Base-by-base conservation (phyloP, 345 rosid species). In the Cardamine chenopodiifolia region DNA sequence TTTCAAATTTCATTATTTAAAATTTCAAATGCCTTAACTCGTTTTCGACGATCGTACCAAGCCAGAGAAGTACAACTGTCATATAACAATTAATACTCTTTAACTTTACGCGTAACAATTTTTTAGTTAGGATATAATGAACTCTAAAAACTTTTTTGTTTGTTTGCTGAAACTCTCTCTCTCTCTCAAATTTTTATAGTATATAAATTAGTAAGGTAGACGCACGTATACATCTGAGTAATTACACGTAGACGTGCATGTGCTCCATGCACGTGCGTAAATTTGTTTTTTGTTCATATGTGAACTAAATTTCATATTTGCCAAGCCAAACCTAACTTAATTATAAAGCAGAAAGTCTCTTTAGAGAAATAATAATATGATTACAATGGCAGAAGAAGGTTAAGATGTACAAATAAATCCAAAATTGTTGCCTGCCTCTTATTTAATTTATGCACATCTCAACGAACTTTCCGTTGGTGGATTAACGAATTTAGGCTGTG, bases 41-140 rank as follows among this genome's bases (percentile, higher is more conserved):
- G 70, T 66, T 66, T 78, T 78, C 72, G 45, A 22, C 63, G 77
- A 65, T 58, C 52, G 23, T 31, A 78, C 63, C 31, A 71, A 64
- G 80, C 66, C 67, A 77, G 72, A 39, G 66, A 77, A 49, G 23
- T 71, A 48, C 64, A 23, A 66, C 77, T 72, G 73, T 66, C 73
- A 44, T 57, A 44, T 49, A 56, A 32, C 14, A 8, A 47, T 70
- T 74, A 39, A 75, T 29, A 40, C 20, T 32, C 68, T 49, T 61
- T 19, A 34, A 29, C 65, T 42, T 70, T 62, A 76, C 71, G 69
- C 74, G 70, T 70, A 31, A 60, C 67, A 67, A 4, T 14, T 39
- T 52, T 60, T 52, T 61, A 44, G 22, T 13, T 20, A 66, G 14
- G 35, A 54, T n/a, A 40, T 31, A 26, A 44, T 7, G 14, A 66